Conservation (phyloP, 2,329 filamentous ascomycete genomes). For the Aspergillus luchuensis region DNA sequence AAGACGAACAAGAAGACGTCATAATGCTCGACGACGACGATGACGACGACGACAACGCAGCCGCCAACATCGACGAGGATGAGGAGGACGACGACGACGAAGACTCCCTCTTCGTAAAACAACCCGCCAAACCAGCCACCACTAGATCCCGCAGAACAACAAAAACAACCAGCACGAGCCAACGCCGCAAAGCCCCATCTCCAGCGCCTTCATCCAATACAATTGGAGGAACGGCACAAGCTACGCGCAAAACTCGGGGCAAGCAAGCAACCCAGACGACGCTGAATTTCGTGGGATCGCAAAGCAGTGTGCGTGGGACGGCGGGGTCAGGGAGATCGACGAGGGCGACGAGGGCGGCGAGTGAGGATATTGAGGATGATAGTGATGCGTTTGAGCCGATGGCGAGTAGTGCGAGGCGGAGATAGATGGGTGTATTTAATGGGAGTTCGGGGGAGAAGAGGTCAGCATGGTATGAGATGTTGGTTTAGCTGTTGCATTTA, state of each 20-base stretch:
- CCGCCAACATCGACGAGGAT: slow-evolving; percentile 33
- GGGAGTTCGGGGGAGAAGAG: too few species aligned
- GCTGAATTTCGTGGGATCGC: slow-evolving; percentile 45
- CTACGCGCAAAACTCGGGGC: slow-evolving; percentile 27
- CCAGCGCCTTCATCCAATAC: slow-evolving; percentile 39
- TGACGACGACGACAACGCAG: slow-evolving; percentile 31
- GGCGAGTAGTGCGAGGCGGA: slow-evolving; percentile 28
- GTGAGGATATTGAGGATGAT: slow-evolving; percentile 46
- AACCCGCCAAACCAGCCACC: slow-evolving; percentile 23
- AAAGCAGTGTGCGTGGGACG: slow-evolving; percentile 32
- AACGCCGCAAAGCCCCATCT: slow-evolving; percentile 32
- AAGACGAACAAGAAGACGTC: slow-evolving; percentile 46
- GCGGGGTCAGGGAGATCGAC: slow-evolving; percentile 33
- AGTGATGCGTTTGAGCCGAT: slow-evolving; percentile 52
- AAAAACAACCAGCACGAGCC: slow-evolving; percentile 25
- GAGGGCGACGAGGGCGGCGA: slow-evolving; percentile 38
- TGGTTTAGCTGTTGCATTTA: too few species aligned
- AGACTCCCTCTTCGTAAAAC: slow-evolving; percentile 44
- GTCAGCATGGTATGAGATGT: too few species aligned
- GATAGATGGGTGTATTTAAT: not conserved
- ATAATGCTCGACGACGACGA: slow-evolving; percentile 42
- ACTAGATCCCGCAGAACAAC: slow-evolving; percentile 30
- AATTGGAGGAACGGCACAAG: slow-evolving; percentile 23
- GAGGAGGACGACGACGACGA: slow-evolving; percentile 30
- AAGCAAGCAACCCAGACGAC: slow-evolving; percentile 42